These are phyloP conservation scores for Verticillium nonalfalfae DNA, from an alignment of 2,329 filamentous ascomycete species.

Conservation along the genomic window DNA sequence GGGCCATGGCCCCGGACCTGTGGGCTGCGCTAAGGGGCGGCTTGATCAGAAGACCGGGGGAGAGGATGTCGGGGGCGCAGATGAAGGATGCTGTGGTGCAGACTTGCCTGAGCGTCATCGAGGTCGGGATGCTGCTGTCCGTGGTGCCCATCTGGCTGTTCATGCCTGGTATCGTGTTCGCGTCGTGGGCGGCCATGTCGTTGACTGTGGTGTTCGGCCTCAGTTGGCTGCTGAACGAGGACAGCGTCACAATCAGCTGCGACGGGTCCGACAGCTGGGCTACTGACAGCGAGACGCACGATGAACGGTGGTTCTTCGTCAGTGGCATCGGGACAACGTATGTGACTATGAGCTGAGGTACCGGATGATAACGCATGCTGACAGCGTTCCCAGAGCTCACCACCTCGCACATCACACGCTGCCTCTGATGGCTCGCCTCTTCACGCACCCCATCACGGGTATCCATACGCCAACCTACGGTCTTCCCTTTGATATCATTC, in stretches of 20 bases:
- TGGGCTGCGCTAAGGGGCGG: conserved; percentile 10
- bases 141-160: conserved; percentile 18
- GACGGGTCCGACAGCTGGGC: conserved; percentile 17
- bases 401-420: conserved; percentile 21
- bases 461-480: conserved; percentile 45
- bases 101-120: conserved; percentile 15
- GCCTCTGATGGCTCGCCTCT: conserved; percentile 26
- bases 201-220: conserved; percentile 15
- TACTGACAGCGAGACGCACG: conserved; percentile 17
- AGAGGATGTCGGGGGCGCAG: conserved; percentile 5
- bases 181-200: conserved; percentile 17
- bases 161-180: conserved; percentile 22
- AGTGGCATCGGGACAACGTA: conserved; percentile 25
- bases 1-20: conserved; percentile 13
- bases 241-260: conserved; percentile 13
- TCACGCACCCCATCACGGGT: conserved; percentile 36
- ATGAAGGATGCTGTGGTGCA: conserved; percentile 16
- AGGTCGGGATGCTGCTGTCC: conserved; percentile 17
- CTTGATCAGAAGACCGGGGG: conserved; percentile 9
- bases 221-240: conserved; percentile 21
- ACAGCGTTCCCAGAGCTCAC: conserved; percentile 15
- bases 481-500: conserved; percentile 44
- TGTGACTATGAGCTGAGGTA: neutral
- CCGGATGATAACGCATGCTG: neutral
- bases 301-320: conserved; percentile 27